A percentile compares a stretch with the other conserved stretches of the same genome.
Evolutionary conservation across 495 filamentous ascomycete genomes (phyloP).

Genomic region (Aspergillus taichungensis): DNA sequence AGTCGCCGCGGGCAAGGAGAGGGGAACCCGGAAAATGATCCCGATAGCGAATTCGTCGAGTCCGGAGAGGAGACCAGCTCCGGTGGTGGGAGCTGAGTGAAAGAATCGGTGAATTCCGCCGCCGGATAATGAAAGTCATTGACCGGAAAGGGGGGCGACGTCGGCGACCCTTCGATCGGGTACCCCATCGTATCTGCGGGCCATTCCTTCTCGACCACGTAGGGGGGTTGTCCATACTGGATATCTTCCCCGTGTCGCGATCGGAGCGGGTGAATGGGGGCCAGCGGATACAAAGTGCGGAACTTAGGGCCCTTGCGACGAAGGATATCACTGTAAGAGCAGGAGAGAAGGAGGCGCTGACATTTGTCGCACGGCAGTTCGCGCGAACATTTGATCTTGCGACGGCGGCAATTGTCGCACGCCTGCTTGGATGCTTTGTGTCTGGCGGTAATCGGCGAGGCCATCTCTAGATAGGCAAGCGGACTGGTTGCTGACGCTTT

Average conservation of each 20-base stretch:
- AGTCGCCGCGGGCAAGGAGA: constrained; percentile 21
- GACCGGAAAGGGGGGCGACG: constrained; percentile 21
- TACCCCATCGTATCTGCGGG: constrained; percentile 9
- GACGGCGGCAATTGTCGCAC: constrained; percentile 38
- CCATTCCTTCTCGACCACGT: constrained; percentile 14
- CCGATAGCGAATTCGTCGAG: constrained; percentile 26
- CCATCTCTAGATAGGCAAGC: constrained; percentile 8
- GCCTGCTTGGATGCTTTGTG: constrained; percentile 30
- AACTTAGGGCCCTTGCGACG: constrained; percentile 40
- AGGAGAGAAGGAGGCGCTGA: constrained; percentile 34
- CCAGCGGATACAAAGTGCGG: constrained; percentile 35
- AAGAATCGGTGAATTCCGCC: constrained; percentile 19
- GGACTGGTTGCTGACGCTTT: too few species aligned
- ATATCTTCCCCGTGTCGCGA: constrained; percentile 8
- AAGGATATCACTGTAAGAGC: constrained; percentile 37
- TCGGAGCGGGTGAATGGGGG: constrained; percentile 31
- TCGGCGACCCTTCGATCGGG: constrained; percentile 18
- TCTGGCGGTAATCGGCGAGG: constrained; percentile 10
- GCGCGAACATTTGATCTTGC: constrained; percentile 39
- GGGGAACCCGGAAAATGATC: constrained; percentile 13
- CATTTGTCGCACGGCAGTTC: constrained; percentile 39
- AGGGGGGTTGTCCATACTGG: constrained; percentile 8
- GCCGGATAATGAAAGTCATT: constrained; percentile 17
- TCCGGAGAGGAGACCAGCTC: constrained; percentile 37
- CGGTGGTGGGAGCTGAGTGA: constrained; percentile 20